Conservation (phyloP, 148 eudicot genomes). For the Rhododendron griersonianum region DNA sequence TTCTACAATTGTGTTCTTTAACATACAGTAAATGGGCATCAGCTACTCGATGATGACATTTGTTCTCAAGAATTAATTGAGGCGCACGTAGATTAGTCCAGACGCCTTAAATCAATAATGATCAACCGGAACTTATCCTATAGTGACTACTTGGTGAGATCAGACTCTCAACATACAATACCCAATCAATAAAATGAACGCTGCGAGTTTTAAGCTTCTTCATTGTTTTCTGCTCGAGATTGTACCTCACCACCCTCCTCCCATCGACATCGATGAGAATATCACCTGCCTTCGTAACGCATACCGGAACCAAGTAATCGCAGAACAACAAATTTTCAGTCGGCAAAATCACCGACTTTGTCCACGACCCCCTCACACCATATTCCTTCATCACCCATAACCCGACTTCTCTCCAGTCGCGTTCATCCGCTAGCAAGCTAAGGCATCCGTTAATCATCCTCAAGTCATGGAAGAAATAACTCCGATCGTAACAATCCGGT, state of each 20-base stretch:
- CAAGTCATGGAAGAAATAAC: background rate
- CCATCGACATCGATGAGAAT: constrained; percentile 1
- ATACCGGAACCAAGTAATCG: background rate
- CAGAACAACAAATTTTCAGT: background rate
- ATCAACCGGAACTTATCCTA: background rate
- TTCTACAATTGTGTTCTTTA: too few relatives aligned
- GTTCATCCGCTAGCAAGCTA: background rate
- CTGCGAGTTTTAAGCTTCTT: background rate
- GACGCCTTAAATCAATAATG: too few relatives aligned
- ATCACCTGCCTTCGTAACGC: background rate
- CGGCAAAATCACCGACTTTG: background rate
- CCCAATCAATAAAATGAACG: background rate
- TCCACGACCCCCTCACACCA: background rate
- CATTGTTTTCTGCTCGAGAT: too few relatives aligned
- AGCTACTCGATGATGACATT: too few relatives aligned
- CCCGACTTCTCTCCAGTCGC: background rate
- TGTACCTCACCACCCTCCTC: background rate
- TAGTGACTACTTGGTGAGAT: background rate
- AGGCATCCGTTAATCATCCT: constrained; percentile 2
- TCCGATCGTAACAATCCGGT: background rate
- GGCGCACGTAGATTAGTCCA: too few relatives aligned
- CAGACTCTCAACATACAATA: constrained; percentile 6
- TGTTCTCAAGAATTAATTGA: too few relatives aligned
- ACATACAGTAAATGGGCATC: too few relatives aligned
- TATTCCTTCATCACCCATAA: background rate